Percentiles rank a stretch among this genome's conserved stretches.
Evolutionary conservation across 371 early-diverging fungal genomes (phyloP).

Genomic region (Mucor velutinosus): DNA sequence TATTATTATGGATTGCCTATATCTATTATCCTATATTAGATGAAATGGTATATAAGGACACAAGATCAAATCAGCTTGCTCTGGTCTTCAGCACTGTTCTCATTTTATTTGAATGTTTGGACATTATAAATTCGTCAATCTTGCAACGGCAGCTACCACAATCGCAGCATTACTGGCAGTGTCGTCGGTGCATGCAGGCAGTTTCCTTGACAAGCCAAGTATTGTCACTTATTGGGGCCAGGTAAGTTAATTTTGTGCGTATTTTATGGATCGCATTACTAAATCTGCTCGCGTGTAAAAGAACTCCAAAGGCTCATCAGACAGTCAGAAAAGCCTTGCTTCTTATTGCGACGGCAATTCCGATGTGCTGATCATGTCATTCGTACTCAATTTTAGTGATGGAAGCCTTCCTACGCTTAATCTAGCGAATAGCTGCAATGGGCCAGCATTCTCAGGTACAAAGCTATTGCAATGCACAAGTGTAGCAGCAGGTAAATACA

Average conservation of each 20-base stretch:
- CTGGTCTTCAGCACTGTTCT: background rate
- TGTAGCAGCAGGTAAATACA: constrained; percentile 52
- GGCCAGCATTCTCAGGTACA: constrained; percentile 52
- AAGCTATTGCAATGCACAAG: constrained; percentile 57
- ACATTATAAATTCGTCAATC: background rate
- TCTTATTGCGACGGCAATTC: constrained; percentile 59
- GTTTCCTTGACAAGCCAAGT: constrained; percentile 15
- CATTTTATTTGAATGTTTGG: background rate
- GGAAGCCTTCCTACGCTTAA: constrained; percentile 50
- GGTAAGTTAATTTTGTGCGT: background rate
- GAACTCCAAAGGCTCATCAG: background rate
- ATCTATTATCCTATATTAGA: background rate
- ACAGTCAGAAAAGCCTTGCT: constrained; percentile 40
- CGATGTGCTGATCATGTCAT: constrained; percentile 63
- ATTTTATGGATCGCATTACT: background rate
- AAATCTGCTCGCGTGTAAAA: background rate
- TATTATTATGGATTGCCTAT: background rate
- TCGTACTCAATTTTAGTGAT: constrained; percentile 56
- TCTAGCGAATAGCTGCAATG: constrained; percentile 63
- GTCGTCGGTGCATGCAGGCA: background rate
- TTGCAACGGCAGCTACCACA: background rate
- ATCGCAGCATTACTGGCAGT: background rate
- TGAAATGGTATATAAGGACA: background rate
- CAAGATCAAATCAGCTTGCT: background rate
- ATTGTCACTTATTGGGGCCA: constrained; percentile 34